Base-by-base conservation (phyloP, 257 asterid genomes). In the Eustoma russellianum region DNA sequence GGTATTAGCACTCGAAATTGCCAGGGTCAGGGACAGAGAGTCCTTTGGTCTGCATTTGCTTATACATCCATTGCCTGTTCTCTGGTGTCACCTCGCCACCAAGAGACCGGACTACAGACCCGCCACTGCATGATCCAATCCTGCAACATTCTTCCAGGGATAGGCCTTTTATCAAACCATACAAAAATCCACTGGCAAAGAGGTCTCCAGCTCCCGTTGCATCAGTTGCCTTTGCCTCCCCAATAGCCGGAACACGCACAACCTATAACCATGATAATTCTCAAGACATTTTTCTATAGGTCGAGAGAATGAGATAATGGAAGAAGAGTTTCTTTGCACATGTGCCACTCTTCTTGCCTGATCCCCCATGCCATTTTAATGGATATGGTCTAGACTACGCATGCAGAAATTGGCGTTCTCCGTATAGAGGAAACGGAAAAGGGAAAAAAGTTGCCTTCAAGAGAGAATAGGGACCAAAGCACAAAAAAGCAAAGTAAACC, bases 151-250 rank as follows among this genome's bases (percentile, higher is more conserved):
- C 95, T 54, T 92, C 99, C 30, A 88, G 75, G 0, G 95, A 60
- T 1, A 79, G 56, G 12, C 93, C 97, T 55, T 77, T 83, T 78
- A 92, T 82, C 63, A 92, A 63, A 47, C 99, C 99, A 16, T 88
- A 92, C 62, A 92, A 57, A 75, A 88, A 92, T 5, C 99, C 99
- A 38, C 99, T 67, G 0, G 97, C 99, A 49, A 92, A 92, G 16
- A 92, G 90, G 77, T 92, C 99, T 7, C 99, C 99, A 0, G 99
- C 99, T 54, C 99, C 99, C 0, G 99, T 92, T 46, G 99, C 95
- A 66, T 92, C 97, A 16, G 76, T 75, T 0, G 94, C 91, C 72
- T 76, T 85, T 3, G 79, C 33, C 67, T 83, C 82, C 11, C 94
- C 93, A 1, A 81, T 79, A 47, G 99, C 97, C 12, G 93, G 93